Evolutionary conservation across 2,329 filamentous ascomycete species (phyloP), one percentile per base, ranked within the genome.

Genomic region (Immersiporthe knoxdaviesiana): DNA sequence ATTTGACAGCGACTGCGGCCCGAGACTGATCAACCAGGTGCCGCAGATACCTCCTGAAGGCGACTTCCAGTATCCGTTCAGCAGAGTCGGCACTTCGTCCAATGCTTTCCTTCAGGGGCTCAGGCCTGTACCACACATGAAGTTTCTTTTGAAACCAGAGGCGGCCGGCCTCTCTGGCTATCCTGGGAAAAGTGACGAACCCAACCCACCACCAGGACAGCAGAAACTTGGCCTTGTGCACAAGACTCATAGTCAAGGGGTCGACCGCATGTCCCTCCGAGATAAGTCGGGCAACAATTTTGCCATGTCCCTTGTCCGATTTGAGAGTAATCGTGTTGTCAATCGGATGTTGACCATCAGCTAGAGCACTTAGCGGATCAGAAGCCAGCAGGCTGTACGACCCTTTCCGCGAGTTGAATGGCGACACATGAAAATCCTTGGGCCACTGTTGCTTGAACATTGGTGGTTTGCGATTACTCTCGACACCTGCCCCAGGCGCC

Each of bases 391-490:
- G 74, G 1, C 83, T 85, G 74, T 88, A 90, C 0, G 79, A 79
- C 2, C 87, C 87, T 65, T 85, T 84, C 39, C 85, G 82, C 7
- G 85, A 87, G 76, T 91, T 94, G 82, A 94, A 94, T 0, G 90
- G 90, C 1, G 90, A 93, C 24, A 93, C 90, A 75, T 93, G 91
- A 72, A 94, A 92, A 72, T 92, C 90, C 73, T 94, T 94, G 7
- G 80, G 77, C 87, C 88, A 92, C 0, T 80, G 79, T 27, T 84
- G 81, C 21, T 79, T 83, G 74, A 90, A 84, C 5, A 64, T 77
- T 73, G 24, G 65, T 11, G 37, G 47, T n/a, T 60, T 59, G 65
- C 39, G 50, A 35, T 27, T 27, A 35, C 1, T 37, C 41, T 8
- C 50, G 56, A 30, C 67, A 50, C 68, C 71, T 44, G 7, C 37